A percentile compares a stretch with the other conserved stretches of the same genome.
Conservation (phyloP, 495 filamentous ascomycete genomes). For the Geopyxis carbonaria region DNA sequence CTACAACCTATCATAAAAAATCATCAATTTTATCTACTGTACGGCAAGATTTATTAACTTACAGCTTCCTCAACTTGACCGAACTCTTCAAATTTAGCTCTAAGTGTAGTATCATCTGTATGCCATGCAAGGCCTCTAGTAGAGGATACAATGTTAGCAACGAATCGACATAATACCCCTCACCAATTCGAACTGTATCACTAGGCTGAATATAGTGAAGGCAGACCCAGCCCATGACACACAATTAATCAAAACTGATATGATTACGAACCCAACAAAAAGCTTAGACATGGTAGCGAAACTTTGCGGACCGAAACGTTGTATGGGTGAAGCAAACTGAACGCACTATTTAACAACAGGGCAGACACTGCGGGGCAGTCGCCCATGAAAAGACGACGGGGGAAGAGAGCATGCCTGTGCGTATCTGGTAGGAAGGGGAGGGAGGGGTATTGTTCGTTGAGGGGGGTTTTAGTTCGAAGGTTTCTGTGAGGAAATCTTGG, state of each 20-base stretch:
- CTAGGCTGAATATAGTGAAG: no score
- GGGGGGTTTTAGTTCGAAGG: slow-evolving; percentile 13
- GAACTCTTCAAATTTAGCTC: slow-evolving; percentile 75
- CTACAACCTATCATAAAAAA: slow-evolving; percentile 52
- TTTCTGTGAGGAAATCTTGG: no score
- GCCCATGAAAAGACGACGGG: slow-evolving; percentile 21
- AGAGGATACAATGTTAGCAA: not conserved
- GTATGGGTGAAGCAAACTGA: slow-evolving; percentile 22
- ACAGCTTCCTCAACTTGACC: slow-evolving; percentile 86
- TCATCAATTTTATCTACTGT: not conserved
- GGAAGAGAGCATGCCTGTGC: slow-evolving; percentile 24
- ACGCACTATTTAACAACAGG: slow-evolving; percentile 27
- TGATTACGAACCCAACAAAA: slow-evolving; percentile 65
- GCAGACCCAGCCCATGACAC: no score
- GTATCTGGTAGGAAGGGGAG: slow-evolving; percentile 11
- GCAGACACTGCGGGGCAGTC: slow-evolving; percentile 21
- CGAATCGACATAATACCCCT: no score
- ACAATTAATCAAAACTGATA: slow-evolving; percentile 7
- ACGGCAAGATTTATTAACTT: slow-evolving; percentile 27
- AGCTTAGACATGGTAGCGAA: slow-evolving; percentile 59
- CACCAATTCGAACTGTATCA: no score
- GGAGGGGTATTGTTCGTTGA: slow-evolving; percentile 12
- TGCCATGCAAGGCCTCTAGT: slow-evolving; percentile 94
- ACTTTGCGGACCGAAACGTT: slow-evolving; percentile 15
- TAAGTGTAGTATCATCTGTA: slow-evolving; percentile 70